Conservation (phyloP, 305 asterid genomes). For the Fraxinus velutina region DNA sequence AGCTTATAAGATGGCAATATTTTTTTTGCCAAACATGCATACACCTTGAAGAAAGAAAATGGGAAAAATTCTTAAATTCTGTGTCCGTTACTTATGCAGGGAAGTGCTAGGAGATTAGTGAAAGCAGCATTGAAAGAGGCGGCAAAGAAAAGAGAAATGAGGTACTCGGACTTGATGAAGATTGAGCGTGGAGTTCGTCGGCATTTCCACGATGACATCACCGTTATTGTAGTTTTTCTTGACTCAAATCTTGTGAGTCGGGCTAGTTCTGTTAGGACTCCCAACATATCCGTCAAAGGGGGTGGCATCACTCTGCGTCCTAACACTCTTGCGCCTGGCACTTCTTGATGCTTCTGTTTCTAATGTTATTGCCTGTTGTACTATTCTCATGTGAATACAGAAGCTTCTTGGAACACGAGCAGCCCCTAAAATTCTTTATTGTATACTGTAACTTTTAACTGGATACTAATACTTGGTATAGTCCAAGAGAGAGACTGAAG, state of each 20-base stretch:
- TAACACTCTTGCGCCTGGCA: constrained; percentile 45
- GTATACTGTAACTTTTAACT: constrained; percentile 40
- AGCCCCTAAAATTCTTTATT: constrained; percentile 38
- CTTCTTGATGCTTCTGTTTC: constrained; percentile 33
- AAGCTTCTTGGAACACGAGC: constrained; percentile 26
- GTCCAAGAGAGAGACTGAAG: constrained; percentile 28
- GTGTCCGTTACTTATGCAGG: constrained; percentile 40
- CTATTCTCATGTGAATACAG: constrained; percentile 35
- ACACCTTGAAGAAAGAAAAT: neutral
- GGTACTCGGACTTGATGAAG: constrained; percentile 84
- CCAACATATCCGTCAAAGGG: constrained; percentile 71
- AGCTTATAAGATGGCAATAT: neutral
- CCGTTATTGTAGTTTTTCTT: constrained; percentile 65
- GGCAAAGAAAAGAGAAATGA: constrained; percentile 92
- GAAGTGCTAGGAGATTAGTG: constrained; percentile 78
- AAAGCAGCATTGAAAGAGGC: constrained; percentile 79
- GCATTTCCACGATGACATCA: constrained; percentile 93
- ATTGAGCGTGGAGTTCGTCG: constrained; percentile 86
- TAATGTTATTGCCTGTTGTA: constrained; percentile 25
- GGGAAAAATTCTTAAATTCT: neutral
- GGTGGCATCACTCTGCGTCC: constrained; percentile 54
- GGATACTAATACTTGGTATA: constrained; percentile 37
- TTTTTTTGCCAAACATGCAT: neutral
- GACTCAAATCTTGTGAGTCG: constrained; percentile 66
- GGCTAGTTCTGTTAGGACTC: constrained; percentile 50